Percentiles rank a stretch among this genome's conserved stretches.
These are phyloP conservation scores for Phytophthora citrophthora DNA, from an alignment of 352 stramenopile species.

Conservation along the genomic window DNA sequence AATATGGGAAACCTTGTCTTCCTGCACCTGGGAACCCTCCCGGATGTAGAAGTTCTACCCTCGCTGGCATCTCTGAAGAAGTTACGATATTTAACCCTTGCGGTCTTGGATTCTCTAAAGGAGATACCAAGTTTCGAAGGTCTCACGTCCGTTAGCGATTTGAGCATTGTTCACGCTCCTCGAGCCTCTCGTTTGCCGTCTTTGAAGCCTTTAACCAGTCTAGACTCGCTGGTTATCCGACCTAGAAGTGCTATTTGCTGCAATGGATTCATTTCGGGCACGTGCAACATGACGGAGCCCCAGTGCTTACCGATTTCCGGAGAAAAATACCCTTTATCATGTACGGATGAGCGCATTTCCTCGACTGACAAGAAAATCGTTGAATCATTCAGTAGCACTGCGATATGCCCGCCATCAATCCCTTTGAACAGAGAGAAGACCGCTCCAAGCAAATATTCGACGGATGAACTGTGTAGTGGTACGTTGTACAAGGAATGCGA, in stretches of 20 bases:
- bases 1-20: conserved; percentile 45
- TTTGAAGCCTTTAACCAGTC: conserved; percentile 12
- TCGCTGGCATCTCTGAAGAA: conserved; percentile 37
- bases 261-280: conserved; percentile 38
- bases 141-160: conserved; percentile 10
- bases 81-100: conserved; percentile 45
- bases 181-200: conserved; percentile 26
- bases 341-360: conserved; percentile 24
- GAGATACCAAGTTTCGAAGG: conserved; percentile 39
- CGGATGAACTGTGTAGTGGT: conserved; percentile 36
- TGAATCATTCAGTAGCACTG: neutral
- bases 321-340: conserved; percentile 28
- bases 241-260: conserved; percentile 38
- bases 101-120: conserved; percentile 13
- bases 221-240: conserved; percentile 26
- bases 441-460: conserved; percentile 32
- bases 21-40: conserved; percentile 38
- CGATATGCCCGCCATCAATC: conserved; percentile 11
- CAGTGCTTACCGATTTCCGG: conserved; percentile 32
- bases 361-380: conserved; percentile 11
- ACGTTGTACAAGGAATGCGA: conserved; percentile 41
- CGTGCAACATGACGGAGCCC: conserved; percentile 32
- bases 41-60: conserved; percentile 33
- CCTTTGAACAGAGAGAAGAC: conserved; percentile 9
- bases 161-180: conserved; percentile 29